Evolutionary conservation across 495 filamentous ascomycete species (phyloP).

Genomic region (Aspergillus cavernicola): DNA sequence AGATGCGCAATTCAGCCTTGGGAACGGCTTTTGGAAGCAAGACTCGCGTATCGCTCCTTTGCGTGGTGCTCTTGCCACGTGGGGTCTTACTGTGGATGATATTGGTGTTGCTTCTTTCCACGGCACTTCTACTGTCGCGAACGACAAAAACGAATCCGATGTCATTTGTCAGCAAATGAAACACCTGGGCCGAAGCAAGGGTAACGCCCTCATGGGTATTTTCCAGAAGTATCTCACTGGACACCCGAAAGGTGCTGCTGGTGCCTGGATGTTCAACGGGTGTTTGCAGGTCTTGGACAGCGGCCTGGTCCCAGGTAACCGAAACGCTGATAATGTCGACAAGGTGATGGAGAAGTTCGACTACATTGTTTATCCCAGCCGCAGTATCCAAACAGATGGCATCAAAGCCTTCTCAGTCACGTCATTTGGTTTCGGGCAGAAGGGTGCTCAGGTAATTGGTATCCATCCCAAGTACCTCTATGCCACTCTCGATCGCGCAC

Average conservation of each 20-base stretch:
- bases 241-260: slow-evolving; percentile 98
- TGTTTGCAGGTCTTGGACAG: slow-evolving; percentile 90
- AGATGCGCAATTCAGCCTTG: slow-evolving; percentile 83
- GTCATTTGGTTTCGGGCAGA: slow-evolving; percentile 98
- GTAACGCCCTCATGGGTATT: slow-evolving; percentile 92
- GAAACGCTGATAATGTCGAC: slow-evolving; percentile 97
- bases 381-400: slow-evolving; percentile 94
- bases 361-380: slow-evolving; percentile 94
- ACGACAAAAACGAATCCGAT: slow-evolving; percentile 99
- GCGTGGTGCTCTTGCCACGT: slow-evolving; percentile 90
- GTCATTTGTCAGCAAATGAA: slow-evolving; percentile 95
- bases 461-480: slow-evolving; percentile 95
- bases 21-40: slow-evolving; percentile 98
- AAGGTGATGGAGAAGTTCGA: slow-evolving; percentile 95
- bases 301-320: slow-evolving; percentile 92
- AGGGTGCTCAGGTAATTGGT: slow-evolving; percentile 95
- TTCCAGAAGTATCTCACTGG: slow-evolving; percentile 99
- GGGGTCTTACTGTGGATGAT: slow-evolving; percentile 97
- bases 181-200: slow-evolving; percentile 92
- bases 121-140: slow-evolving; percentile 95
- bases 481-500: slow-evolving; percentile 83
- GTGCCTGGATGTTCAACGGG: slow-evolving; percentile 99
- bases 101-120: slow-evolving; percentile 96
- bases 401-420: slow-evolving; percentile 98
- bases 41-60: slow-evolving; percentile 91